These are phyloP conservation scores for Coprinellus aureogranulatus DNA, from an alignment of 768 basidiomycete species.

Conservation along the genomic window DNA sequence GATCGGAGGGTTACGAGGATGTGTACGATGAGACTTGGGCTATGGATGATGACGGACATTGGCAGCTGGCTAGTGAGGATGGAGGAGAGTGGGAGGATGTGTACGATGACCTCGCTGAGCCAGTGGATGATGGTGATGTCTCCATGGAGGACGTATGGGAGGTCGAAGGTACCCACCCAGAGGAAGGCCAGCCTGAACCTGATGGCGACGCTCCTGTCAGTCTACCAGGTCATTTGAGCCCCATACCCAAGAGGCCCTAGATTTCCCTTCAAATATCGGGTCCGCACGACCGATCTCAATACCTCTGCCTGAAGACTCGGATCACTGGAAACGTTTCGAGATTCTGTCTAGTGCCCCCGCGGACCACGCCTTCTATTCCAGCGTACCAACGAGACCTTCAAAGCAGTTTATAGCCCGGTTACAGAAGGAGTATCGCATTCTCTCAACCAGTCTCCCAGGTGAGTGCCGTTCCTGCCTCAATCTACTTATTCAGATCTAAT, in stretches of 20 bases:
- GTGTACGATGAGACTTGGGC: slow-evolving; percentile 43
- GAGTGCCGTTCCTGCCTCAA: no score
- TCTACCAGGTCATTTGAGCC: neutral
- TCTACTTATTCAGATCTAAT: no score
- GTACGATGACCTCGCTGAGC: slow-evolving; percentile 17
- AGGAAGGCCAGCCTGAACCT: neutral
- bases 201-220: neutral
- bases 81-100: slow-evolving; percentile 39
- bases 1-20: slow-evolving; percentile 38
- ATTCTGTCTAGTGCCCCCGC: slow-evolving; percentile 69
- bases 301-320: slow-evolving; percentile 9
- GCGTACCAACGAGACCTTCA: slow-evolving; percentile 59
- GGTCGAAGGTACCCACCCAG: neutral
- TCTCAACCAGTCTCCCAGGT: slow-evolving; percentile 84
- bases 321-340: slow-evolving; percentile 78
- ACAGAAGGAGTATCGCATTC: slow-evolving; percentile 77
- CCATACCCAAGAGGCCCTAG: neutral
- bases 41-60: slow-evolving; percentile 44
- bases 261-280: neutral
- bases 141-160: neutral
- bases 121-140: slow-evolving; percentile 1
- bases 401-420: slow-evolving; percentile 76
- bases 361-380: slow-evolving; percentile 80
- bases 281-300: neutral
- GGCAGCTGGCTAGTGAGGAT: slow-evolving; percentile 44